Evolutionary conservation across 805 yeast genomes (phyloP), one percentile per base, ranked within the genome.

Genomic region (Tetrapisispora arboricola): DNA sequence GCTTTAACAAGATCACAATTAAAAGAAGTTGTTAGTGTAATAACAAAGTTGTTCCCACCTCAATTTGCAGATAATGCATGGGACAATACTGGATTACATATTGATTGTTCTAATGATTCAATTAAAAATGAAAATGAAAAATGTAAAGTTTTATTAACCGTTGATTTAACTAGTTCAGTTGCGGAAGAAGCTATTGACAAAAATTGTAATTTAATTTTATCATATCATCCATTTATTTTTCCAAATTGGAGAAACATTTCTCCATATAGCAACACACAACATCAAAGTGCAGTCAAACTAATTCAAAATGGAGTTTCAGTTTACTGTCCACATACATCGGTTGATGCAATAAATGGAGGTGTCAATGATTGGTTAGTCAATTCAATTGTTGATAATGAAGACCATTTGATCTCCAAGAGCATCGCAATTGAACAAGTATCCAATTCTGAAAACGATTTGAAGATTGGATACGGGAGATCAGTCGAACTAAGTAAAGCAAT

Each of bases 161-260:
- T 92, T 32, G 99, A 92, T 54, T 66, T 92, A 44, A 92, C 97
- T 0, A 74, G 75, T 35, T 54, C 76, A 0, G 98, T 92, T 0
- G 88, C 82, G 4, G 80, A 80, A 4, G 98, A 92, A 60, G 97
- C 97, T 1, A 64, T 92, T 18, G 56, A 54, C 1, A 52, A 65
- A 1, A 62, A 73, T 1, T 59, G 76, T 32, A 72, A 75, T 42
- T 51, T 88, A 35, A 68, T 92, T 6, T 61, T 92, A 50, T 94
- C 97, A 0, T 92, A 92, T 60, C 90, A 92, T 58, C 99, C 99
- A 1, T 88, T 92, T 57, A 85, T 92, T 32, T 92, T 92, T 71
- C 68, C 83, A 19, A 94, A 95, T 1, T 73, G 92, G 61, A 92
- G 88, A 59, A 64, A 76, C 11, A 72, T 92, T 43, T 72, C 78